A percentile compares a stretch with the other conserved stretches of the same genome.
Conservation (phyloP, 1,139 yeast species). For the Saccharomycopsis phalli region DNA sequence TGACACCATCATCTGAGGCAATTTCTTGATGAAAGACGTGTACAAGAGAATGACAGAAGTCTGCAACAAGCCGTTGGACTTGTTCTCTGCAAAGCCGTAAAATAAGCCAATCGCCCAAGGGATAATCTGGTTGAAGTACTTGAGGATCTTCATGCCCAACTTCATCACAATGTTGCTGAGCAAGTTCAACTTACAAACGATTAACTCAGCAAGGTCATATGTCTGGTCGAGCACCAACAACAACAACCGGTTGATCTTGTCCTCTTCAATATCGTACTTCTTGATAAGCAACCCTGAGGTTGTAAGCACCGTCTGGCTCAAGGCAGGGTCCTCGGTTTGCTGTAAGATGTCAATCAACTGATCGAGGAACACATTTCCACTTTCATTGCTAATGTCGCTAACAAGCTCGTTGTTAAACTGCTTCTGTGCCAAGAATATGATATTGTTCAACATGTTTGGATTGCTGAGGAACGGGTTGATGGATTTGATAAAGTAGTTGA, state of each 20-base stretch:
- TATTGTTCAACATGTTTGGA: conserved; percentile 33
- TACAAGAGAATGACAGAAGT: conserved; percentile 62
- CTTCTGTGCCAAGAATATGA: conserved; percentile 50
- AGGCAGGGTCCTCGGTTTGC: too few species aligned
- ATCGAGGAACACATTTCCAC: conserved; percentile 22
- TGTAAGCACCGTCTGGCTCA: too few species aligned
- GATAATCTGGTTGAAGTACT: conserved; percentile 75
- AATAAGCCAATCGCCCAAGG: conserved; percentile 65
- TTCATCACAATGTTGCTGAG: conserved; percentile 61
- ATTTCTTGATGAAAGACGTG: conserved; percentile 68
- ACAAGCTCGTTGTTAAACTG: conserved; percentile 63
- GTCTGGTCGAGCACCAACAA: too few species aligned
- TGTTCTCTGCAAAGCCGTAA: conserved; percentile 27
- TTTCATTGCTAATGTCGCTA: conserved; percentile 31
- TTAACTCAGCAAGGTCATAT: conserved; percentile 42
- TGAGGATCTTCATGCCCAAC: conserved; percentile 80
- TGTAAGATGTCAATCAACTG: conserved; percentile 23
- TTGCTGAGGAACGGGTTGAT: conserved; percentile 44
- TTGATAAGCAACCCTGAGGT: too few species aligned
- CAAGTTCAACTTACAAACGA: conserved; percentile 66
- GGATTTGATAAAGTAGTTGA: conserved; percentile 60
- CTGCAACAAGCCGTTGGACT: conserved; percentile 37
- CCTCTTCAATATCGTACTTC: too few species aligned
- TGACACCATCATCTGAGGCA: conserved; percentile 79
- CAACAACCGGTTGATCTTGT: too few species aligned